A percentile compares a stretch with the other conserved stretches of the same genome.
Conservation (phyloP, 495 filamentous ascomycete genomes). For the Annulohypoxylon moriforme region DNA sequence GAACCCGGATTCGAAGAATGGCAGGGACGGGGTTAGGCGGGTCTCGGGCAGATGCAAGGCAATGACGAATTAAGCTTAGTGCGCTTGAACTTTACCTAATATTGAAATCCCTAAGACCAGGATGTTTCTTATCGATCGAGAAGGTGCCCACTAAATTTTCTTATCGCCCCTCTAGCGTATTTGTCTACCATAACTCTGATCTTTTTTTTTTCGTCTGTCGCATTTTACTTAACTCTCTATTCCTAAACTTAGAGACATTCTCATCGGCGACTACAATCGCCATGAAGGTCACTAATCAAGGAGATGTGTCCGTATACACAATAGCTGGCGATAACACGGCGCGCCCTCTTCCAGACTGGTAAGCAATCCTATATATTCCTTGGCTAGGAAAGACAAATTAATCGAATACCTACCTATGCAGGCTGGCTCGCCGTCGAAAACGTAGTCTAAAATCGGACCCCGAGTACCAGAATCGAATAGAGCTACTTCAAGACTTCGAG, state of each 20-base stretch:
- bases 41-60: slow-evolving; percentile 22
- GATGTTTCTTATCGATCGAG: slow-evolving; percentile 18
- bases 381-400: not conserved
- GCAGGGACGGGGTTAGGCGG: not conserved
- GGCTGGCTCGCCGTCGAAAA: slow-evolving; percentile 87
- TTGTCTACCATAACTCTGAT: slow-evolving; percentile 8
- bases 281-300: slow-evolving; percentile 60
- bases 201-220: not conserved
- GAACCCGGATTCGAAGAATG: slow-evolving; percentile 22
- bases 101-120: too few relatives aligned
- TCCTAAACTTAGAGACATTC: not conserved
- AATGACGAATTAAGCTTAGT: not conserved
- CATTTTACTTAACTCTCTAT: not conserved
- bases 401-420: slow-evolving; percentile 6
- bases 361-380: slow-evolving; percentile 34
- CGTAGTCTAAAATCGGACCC: slow-evolving; percentile 92
- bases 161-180: slow-evolving; percentile 39
- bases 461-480: slow-evolving; percentile 91
- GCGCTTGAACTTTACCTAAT: not conserved
- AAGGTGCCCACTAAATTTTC: slow-evolving; percentile 28
- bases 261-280: slow-evolving; percentile 9
- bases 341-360: slow-evolving; percentile 90
- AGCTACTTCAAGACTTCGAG: slow-evolving; percentile 96
- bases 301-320: slow-evolving; percentile 93
- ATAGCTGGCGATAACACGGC: slow-evolving; percentile 92